These are phyloP conservation scores for Ophiostoma ips DNA, from an alignment of 2,329 filamentous ascomycete genomes.

Conservation along the genomic window DNA sequence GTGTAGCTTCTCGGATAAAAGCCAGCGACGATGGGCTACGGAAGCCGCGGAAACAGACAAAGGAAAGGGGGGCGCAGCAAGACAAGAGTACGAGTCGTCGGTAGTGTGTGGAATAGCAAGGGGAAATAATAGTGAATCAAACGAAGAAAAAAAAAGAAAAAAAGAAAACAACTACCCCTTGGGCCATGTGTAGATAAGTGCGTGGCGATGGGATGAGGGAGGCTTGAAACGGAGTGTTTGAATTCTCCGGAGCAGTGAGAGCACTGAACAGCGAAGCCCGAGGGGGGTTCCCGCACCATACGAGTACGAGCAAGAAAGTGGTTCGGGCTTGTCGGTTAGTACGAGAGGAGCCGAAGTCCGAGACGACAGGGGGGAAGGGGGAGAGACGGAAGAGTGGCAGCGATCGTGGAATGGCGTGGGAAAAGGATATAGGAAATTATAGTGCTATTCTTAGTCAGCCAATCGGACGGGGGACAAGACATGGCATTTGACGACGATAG, in stretches of 20 bases:
- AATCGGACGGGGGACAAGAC: no score
- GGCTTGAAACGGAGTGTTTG: neutral
- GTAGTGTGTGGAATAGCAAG: neutral
- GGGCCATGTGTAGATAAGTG: neutral
- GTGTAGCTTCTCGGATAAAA: neutral
- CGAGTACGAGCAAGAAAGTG: neutral
- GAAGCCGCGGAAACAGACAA: neutral
- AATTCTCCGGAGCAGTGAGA: neutral
- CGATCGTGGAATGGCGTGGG: no score
- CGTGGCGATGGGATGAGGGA: neutral
- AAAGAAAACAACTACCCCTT: neutral
- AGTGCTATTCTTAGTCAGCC: no score
- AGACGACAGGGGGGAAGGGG: neutral
- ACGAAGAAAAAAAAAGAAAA: neutral
- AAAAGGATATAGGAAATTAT: no score
- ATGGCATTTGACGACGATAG: no score
- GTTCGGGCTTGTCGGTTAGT: constrained; percentile 1
- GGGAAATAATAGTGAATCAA: neutral
- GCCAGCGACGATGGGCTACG: neutral
- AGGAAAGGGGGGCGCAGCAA: neutral
- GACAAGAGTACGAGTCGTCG: neutral
- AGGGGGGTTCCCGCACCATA: no score
- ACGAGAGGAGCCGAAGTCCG: constrained; percentile 2
- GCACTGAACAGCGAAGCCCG: neutral
- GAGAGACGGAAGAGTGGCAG: no score